A percentile compares a stretch with the other conserved stretches of the same genome.
Conservation (phyloP, 2,329 filamentous ascomycete species). For the Monosporascus sp. region DNA sequence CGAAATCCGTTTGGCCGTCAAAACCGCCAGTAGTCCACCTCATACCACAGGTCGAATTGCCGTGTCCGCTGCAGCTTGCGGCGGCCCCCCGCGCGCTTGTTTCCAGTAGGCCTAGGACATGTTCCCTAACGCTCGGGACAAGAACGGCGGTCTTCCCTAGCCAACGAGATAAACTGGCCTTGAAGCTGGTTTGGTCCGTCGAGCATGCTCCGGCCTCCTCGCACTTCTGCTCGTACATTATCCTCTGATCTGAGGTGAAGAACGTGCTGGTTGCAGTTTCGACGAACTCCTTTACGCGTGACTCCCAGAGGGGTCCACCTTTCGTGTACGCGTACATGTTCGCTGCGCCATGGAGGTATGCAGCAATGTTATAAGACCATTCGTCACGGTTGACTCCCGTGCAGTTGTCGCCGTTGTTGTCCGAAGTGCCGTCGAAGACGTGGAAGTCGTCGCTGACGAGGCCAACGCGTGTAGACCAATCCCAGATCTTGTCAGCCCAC, state of each 20-base stretch:
- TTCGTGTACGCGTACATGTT: slow-evolving; percentile 37
- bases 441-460: slow-evolving; percentile 31
- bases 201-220: slow-evolving; percentile 34
- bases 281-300: slow-evolving; percentile 27
- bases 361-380: slow-evolving; percentile 41
- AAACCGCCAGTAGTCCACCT: slow-evolving; percentile 27
- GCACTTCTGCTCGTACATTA: slow-evolving; percentile 34
- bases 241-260: slow-evolving; percentile 17
- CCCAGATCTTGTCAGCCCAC: slow-evolving; percentile 52
- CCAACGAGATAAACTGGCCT: slow-evolving; percentile 24
- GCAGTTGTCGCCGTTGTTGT: slow-evolving; percentile 27
- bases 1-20: slow-evolving; percentile 30
- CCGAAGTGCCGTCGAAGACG: slow-evolving; percentile 34
- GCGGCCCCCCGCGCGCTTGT: slow-evolving; percentile 28
- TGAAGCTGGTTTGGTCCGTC: slow-evolving; percentile 29
- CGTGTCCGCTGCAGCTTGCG: slow-evolving; percentile 23
- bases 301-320: slow-evolving; percentile 28
- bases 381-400: slow-evolving; percentile 23
- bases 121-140: slow-evolving; percentile 25
- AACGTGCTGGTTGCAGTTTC: slow-evolving; percentile 23
- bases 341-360: slow-evolving; percentile 33
- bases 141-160: slow-evolving; percentile 28
- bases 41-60: slow-evolving; percentile 26
- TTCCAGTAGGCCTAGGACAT: slow-evolving; percentile 24
- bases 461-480: slow-evolving; percentile 35